Base-by-base conservation (phyloP, 805 yeast species). In the Blastobotrys terrestris region DNA sequence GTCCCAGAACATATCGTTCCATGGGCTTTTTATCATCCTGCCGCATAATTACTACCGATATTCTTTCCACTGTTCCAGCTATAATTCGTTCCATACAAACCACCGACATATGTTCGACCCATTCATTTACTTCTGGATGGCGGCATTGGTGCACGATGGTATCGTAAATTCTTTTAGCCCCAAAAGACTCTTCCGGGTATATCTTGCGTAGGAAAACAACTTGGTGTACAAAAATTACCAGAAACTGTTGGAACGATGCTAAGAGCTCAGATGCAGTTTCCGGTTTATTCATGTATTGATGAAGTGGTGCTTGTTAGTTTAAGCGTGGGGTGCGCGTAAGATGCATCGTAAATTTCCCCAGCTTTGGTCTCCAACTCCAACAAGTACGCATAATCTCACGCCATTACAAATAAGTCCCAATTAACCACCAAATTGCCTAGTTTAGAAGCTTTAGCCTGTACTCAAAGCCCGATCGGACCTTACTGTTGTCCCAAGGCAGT, bases 151-250 rank as follows among this genome's bases (percentile, higher is more conserved):
- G 65, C 2, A 74, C 71, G 0, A 76, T 67, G n/a, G 70, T 53
- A 46, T 75, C 75, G 58, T 77, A 77, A 31, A 75, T 69, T 20
- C 73, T 71, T 2, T 68, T 67, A 11, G 63, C 61, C 19, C 67
- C 70, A 61, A 78, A 86, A 0, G 83, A 71, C 48, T 71, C 75
- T 1, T 53, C 60, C 0, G 84, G 84, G 58, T 85, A 85, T 0
- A 85, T 66, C 1, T 67, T 62, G 46, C 81, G 73, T 48, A 76
- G 67, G 62, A 77, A 83, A 48, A 84, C 65, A 1, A 84, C 70
- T 43, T 79, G 79, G 54, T 83, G 84, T 7, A 79, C 61, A 68
- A 77, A 73, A 0, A 76, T 78, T 2, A 71, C 67, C 11, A 83
- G 54, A 49, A 81, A 76, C 60, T 80, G 85, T 26, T 76, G 66